These are phyloP conservation scores for Leucocoprinus leucothites DNA, from an alignment of 768 basidiomycete genomes.

Conservation along the genomic window DNA sequence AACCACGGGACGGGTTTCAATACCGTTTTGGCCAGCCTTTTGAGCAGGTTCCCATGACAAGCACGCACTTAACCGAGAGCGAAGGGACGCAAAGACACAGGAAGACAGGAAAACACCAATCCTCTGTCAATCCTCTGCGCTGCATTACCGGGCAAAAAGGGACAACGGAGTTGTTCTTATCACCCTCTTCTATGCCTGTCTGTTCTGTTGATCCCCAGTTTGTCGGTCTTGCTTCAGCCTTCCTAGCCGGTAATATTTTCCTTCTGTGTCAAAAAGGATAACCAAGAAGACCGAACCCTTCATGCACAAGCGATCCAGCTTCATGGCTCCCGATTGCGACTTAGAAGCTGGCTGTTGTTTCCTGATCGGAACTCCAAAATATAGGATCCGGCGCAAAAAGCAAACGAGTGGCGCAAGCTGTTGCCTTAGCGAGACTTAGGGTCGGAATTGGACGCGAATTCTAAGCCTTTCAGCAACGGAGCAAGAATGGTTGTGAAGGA, in stretches of 20 bases:
- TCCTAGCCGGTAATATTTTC: background rate
- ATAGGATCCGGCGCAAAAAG: background rate
- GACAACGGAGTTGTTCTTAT: conserved; percentile 10
- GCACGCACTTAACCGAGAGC: conserved; percentile 1
- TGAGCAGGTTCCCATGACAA: conserved; percentile 10
- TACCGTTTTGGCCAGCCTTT: background rate
- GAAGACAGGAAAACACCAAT: background rate
- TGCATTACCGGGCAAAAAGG: conserved; percentile 3
- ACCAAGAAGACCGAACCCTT: conserved; percentile 5
- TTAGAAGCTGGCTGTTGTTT: background rate
- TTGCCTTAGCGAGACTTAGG: background rate
- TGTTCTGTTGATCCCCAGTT: background rate
- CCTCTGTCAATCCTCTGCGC: background rate
- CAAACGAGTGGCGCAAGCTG: background rate
- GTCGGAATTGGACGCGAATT: background rate
- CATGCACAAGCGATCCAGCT: background rate
- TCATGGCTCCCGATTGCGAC: conserved; percentile 3
- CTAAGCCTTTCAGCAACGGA: too few species aligned
- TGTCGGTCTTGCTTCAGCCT: background rate
- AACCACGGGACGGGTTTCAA: conserved; percentile 7
- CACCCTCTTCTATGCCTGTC: conserved; percentile 6
- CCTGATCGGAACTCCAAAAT: conserved; percentile 2
- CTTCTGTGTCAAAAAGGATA: conserved; percentile 4
- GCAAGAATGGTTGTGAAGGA: too few species aligned
- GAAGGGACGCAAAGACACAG: conserved; percentile 1